Evolutionary conservation across 129 eudicot genomes (phyloP), one percentile per base, ranked within the genome.

Genomic region (Flaveria linearis): DNA sequence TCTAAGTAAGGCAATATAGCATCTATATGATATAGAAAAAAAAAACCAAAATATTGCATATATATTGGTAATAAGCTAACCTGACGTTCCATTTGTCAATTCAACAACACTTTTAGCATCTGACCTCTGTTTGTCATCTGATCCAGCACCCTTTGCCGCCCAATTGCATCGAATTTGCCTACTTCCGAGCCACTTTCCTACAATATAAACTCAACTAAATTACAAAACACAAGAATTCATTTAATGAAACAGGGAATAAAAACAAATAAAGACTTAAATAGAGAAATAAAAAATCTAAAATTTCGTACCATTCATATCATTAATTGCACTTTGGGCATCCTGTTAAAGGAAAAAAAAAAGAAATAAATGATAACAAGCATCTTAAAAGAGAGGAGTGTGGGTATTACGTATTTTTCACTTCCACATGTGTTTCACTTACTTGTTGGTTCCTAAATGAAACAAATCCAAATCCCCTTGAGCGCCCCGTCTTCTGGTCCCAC

Each of bases 401-500:
- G 26, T 52, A 69, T 57, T 17, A 0, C 8, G 14, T 12, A 72
- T 20, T 63, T 51, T 43, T 69, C 47, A 23, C 39, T 57, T 12
- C 60, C 76, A 33, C 55, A 30, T 42, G 62, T 20, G 15, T 57
- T 61, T 43, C 9, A 15, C 80, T 80, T 61, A 94, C 99, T 91
- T 95, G 99, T 80, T 95, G 99, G 87, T 60, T 95, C 64, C 96
- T 91, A 72, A 91, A 95, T 18, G 99, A 91, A 72, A 95, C 99
- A 78, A 95, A 95, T 14, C 99, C 99, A 89, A 95, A 95, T 49
- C 97, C 99, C 81, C 99, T 89, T 5, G 99, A 95, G 49, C 97
- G 94, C 41, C 99, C 99, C 28, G 97, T 91, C 80, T 95, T 91
- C 83, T 91, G 99, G 72, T 95, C 99, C 99, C 99, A 91, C 99